phyloP scores from a whole-genome alignment of 352 stramenopile genomes.

The Phytophthora nicotianae region DNA sequence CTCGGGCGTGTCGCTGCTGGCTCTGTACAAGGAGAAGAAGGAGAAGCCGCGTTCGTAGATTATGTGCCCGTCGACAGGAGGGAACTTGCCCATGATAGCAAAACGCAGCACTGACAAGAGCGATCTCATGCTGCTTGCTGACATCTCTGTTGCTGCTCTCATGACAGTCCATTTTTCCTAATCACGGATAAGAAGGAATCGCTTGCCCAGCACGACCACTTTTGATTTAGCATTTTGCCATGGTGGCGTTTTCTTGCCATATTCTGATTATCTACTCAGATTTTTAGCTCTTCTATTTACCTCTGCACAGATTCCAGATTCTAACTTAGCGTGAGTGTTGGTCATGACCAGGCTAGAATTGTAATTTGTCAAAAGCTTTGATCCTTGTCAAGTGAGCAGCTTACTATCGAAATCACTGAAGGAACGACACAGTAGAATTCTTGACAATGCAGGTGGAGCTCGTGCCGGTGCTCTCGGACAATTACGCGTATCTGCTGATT shows the following conservation, averaged over 20 bases:
- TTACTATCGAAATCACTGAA: not conserved
- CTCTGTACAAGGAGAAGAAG: slow-evolving; percentile 99
- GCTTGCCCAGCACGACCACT: slow-evolving; percentile 33
- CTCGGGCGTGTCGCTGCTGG: slow-evolving; percentile 98
- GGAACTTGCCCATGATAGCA: slow-evolving; percentile 20
- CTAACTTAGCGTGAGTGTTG: too few species aligned
- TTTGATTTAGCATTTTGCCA: slow-evolving; percentile 5
- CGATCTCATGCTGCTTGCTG: not conserved
- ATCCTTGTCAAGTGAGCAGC: not conserved
- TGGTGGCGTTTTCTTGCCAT: not conserved
- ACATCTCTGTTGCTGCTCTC: not conserved
- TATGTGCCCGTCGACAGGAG: slow-evolving; percentile 25
- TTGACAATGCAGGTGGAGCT: slow-evolving; percentile 57
- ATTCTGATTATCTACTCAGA: not conserved
- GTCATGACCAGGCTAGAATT: not conserved
- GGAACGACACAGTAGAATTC: not conserved
- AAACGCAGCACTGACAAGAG: not conserved
- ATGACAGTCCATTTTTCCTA: slow-evolving; percentile 36
- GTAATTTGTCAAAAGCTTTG: slow-evolving; percentile 8
- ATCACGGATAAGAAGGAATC: slow-evolving; percentile 48
- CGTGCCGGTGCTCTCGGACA: slow-evolving; percentile 90
- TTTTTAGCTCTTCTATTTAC: not conserved
- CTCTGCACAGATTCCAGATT: not conserved
- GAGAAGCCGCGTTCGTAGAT: slow-evolving; percentile 99
- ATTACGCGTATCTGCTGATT: slow-evolving; percentile 92